A percentile compares a stretch with the other conserved stretches of the same genome.
Evolutionary conservation across 2,329 filamentous ascomycete species (phyloP).

Genomic region (Trichoderma arundinaceum): DNA sequence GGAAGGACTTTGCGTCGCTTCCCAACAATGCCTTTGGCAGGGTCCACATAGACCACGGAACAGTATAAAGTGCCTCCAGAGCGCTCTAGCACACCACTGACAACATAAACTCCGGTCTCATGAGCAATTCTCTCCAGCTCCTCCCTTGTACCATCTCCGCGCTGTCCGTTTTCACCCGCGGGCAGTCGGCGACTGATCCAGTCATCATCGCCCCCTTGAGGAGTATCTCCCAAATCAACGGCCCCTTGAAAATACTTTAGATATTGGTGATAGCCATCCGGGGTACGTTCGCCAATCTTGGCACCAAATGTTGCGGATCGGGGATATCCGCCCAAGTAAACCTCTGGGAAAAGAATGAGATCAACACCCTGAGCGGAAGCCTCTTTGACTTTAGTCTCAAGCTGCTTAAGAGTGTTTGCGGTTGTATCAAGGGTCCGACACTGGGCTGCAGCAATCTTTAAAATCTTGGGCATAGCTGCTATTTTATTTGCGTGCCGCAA

Average conservation of each 20-base stretch:
- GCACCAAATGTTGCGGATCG: slow-evolving; percentile 3
- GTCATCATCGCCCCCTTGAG: slow-evolving; percentile 1
- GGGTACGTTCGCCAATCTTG: slow-evolving; percentile 14
- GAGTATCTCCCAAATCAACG: slow-evolving; percentile 16
- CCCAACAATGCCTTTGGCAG: not conserved
- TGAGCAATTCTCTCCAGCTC: slow-evolving; percentile 10
- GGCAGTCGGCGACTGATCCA: slow-evolving; percentile 2
- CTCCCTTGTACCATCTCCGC: slow-evolving; percentile 10
- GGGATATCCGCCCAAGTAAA: too few species aligned
- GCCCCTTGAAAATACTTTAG: slow-evolving; percentile 12
- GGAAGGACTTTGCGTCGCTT: slow-evolving; percentile 17
- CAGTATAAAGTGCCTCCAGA: slow-evolving; percentile 8
- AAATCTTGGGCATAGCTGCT: too few species aligned
- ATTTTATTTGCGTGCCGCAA: too few species aligned
- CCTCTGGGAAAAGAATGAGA: too few species aligned
- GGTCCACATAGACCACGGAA: slow-evolving; percentile 14
- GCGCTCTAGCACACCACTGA: slow-evolving; percentile 1
- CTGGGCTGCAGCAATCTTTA: too few species aligned
- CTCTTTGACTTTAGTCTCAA: too few species aligned
- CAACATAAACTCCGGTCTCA: slow-evolving; percentile 4
- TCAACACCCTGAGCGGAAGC: too few species aligned
- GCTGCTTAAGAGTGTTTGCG: too few species aligned
- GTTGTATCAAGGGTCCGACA: too few species aligned
- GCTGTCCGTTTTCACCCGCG: not conserved
- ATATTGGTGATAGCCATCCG: slow-evolving; percentile 14